Conservation (phyloP, 2,329 filamentous ascomycete genomes). For the Botrytis tulipae region DNA sequence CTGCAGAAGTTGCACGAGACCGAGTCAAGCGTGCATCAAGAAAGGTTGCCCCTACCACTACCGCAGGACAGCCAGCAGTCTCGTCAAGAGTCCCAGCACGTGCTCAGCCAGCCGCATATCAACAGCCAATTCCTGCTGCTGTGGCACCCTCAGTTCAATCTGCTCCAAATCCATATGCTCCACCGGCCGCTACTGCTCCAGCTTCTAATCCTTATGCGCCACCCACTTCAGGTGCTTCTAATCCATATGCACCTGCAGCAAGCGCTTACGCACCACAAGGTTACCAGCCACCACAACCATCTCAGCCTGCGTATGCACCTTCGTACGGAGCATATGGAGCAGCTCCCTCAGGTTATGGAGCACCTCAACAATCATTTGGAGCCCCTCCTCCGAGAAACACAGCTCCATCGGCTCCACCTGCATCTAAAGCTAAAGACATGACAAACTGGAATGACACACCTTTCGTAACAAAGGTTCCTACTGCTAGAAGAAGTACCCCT, state of each 20-base stretch:
- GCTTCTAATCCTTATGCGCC: conserved; percentile 50
- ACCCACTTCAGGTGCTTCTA: conserved; percentile 40
- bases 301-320: conserved; percentile 39
- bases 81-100: conserved; percentile 45
- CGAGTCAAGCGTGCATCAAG: conserved; percentile 82
- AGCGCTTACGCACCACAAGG: conserved; percentile 42
- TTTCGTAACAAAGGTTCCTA: conserved; percentile 72
- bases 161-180: conserved; percentile 42
- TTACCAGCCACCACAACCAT: conserved; percentile 42
- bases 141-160: conserved; percentile 31
- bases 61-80: conserved; percentile 37
- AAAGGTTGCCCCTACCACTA: conserved; percentile 49
- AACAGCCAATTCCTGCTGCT: conserved; percentile 46
- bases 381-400: conserved; percentile 64
- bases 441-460: conserved; percentile 95
- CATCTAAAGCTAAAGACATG: conserved; percentile 68
- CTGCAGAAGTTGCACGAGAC: conserved; percentile 81
- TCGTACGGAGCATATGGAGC: conserved; percentile 31
- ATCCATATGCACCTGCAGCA: conserved; percentile 49
- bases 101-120: conserved; percentile 45
- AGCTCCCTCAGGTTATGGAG: conserved; percentile 34
- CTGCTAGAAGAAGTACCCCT: conserved; percentile 67
- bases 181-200: conserved; percentile 35
- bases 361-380: conserved; percentile 41
- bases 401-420: conserved; percentile 66